Conservation (phyloP, 2,329 filamentous ascomycete species). For the Fusarium guadeloupense region DNA sequence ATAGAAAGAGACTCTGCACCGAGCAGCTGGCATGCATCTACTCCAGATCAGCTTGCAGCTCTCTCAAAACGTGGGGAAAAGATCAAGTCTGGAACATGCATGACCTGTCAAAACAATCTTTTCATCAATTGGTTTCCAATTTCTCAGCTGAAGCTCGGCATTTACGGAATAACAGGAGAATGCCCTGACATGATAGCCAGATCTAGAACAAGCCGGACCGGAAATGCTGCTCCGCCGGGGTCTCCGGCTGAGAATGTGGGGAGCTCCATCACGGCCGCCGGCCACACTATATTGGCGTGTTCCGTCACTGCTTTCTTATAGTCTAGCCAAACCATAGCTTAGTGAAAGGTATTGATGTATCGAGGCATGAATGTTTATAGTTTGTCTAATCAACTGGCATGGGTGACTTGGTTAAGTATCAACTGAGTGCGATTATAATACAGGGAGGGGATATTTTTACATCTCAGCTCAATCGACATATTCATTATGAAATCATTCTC, state of each 20-base stretch:
- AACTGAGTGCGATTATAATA: too few relatives aligned
- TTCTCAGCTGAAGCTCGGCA: neutral
- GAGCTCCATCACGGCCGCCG: neutral
- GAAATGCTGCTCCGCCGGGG: neutral
- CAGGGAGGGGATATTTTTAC: too few relatives aligned
- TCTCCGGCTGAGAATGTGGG: neutral
- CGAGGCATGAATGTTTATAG: too few relatives aligned
- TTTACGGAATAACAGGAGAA: neutral
- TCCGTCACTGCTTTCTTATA: neutral
- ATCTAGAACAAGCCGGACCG: neutral
- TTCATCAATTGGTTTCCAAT: neutral
- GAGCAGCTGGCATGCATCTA: too few relatives aligned
- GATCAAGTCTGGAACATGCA: too few relatives aligned
- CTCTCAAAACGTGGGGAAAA: too few relatives aligned
- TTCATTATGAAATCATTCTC: neutral
- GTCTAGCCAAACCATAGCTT: neutral
- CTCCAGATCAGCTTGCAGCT: too few relatives aligned
- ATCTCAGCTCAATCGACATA: neutral
- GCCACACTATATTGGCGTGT: neutral
- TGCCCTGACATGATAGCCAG: neutral
- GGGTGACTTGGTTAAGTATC: too few relatives aligned
- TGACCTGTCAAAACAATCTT: too few relatives aligned
- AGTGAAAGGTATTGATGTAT: neutral
- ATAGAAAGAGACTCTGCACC: too few relatives aligned
- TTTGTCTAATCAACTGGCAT: too few relatives aligned